Percentiles rank a stretch among this genome's conserved stretches.
Conservation (phyloP, 805 yeast genomes). For the Saturnispora mendoncae region DNA sequence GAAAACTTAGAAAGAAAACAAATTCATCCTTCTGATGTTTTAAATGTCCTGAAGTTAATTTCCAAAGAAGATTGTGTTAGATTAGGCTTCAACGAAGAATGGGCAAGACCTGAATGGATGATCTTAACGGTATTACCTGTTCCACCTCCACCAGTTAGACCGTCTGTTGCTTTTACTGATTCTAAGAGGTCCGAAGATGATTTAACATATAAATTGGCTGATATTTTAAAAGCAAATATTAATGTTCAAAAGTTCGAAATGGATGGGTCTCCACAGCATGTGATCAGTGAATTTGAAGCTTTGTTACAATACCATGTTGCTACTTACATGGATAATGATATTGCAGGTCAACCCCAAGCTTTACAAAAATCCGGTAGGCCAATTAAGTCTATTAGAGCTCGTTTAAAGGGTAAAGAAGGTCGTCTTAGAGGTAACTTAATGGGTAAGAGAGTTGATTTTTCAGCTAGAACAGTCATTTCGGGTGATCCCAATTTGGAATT, state of each 20-base stretch:
- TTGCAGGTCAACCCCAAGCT: constrained; percentile 99
- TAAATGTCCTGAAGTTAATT: constrained; percentile 87
- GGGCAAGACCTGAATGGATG: constrained; percentile 99
- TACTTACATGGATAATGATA: constrained; percentile 98
- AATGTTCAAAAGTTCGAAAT: constrained; percentile 95
- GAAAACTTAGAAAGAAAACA: constrained; percentile 89
- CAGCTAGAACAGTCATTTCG: constrained; percentile 98
- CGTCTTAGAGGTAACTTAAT: constrained; percentile 96
- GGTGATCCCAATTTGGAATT: constrained; percentile 97
- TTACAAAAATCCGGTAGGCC: constrained; percentile 98
- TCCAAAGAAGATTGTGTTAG: constrained; percentile 71
- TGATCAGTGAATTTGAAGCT: constrained; percentile 91
- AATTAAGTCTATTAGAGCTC: constrained; percentile 96
- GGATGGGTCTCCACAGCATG: constrained; percentile 99
- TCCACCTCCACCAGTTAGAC: constrained; percentile 99
- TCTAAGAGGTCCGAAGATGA: constrained; percentile 99
- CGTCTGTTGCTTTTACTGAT: constrained; percentile 95
- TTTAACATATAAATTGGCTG: constrained; percentile 94
- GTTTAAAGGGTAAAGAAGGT: constrained; percentile 98
- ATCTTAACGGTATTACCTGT: constrained; percentile 95
- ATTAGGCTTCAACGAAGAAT: constrained; percentile 89
- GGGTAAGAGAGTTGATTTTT: constrained; percentile 99
- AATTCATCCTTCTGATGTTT: constrained; percentile 79
- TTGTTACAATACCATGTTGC: constrained; percentile 96
- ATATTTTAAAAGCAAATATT: constrained; percentile 90